Evolutionary conservation across 305 asterid species (phyloP).

Genomic region (Plantago coronopus): DNA sequence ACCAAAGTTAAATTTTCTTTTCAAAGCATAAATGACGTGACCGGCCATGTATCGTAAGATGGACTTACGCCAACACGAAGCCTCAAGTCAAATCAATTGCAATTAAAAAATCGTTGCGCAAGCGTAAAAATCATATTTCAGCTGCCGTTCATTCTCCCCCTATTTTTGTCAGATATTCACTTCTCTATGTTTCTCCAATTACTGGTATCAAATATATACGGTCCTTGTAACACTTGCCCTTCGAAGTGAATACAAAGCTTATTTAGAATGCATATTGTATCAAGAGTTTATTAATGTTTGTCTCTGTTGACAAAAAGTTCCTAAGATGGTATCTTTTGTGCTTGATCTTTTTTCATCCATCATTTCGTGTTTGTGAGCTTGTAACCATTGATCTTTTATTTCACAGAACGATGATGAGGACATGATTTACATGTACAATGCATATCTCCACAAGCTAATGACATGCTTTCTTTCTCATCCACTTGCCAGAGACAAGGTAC

Average conservation of each 20-base stretch:
- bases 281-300: not conserved
- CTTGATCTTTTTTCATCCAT: constrained; percentile 18
- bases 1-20: no score
- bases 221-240: not conserved
- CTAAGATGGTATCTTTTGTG: not conserved
- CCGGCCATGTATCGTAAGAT: no score
- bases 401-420: constrained; percentile 92
- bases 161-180: no score
- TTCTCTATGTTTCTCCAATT: no score
- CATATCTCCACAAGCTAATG: constrained; percentile 89
- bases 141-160: no score
- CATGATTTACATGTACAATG: constrained; percentile 80
- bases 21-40: no score
- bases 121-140: no score
- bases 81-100: no score
- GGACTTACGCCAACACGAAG: no score
- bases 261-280: not conserved
- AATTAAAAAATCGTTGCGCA: no score
- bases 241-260: not conserved
- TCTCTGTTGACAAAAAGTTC: not conserved
- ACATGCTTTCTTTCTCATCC: constrained; percentile 88
- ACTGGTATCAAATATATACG: not conserved
- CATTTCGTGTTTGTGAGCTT: constrained; percentile 22
- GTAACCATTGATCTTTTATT: constrained; percentile 24
- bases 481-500: constrained; percentile 86